Evolutionary conservation across 2,329 filamentous ascomycete species (phyloP).

Genomic region (Penicillium sp.): DNA sequence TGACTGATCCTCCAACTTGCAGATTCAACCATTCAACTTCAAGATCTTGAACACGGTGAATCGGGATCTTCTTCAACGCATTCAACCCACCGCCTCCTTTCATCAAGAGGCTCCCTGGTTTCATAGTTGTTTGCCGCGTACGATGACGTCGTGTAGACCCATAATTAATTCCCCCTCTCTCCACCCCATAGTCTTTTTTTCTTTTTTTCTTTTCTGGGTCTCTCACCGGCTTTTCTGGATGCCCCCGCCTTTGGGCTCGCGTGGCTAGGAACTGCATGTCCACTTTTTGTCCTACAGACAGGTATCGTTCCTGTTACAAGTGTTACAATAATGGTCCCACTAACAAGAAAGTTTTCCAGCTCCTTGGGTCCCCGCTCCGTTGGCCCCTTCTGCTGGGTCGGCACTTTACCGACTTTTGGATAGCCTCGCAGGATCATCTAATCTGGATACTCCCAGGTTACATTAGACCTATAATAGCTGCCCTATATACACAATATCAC

Average conservation of each 20-base stretch:
- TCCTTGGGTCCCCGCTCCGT: conserved; percentile 21
- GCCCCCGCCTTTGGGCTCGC: conserved; percentile 18
- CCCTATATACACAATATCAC: not conserved
- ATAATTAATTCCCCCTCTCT: conserved; percentile 1
- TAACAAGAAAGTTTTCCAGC: conserved; percentile 20
- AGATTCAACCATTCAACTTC: conserved; percentile 6
- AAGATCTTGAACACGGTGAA: conserved; percentile 5
- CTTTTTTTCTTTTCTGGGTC: not conserved
- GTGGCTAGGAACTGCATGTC: conserved; percentile 17
- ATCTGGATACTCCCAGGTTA: not conserved
- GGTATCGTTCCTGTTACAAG: conserved; percentile 15
- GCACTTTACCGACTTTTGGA: conserved; percentile 27
- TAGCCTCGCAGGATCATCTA: conserved; percentile 5
- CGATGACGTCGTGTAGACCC: conserved; percentile 22
- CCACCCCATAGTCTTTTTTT: not conserved
- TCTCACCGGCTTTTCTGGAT: conserved; percentile 22
- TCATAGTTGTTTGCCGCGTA: conserved; percentile 10
- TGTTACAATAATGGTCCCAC: conserved; percentile 24
- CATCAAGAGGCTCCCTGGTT: conserved; percentile 1
- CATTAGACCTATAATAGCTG: not conserved
- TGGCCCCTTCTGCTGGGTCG: conserved; percentile 23
- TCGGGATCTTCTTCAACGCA: not conserved
- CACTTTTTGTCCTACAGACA: conserved; percentile 17
- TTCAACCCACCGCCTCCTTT: not conserved
- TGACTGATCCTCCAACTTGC: conserved; percentile 11